Base-by-base conservation (phyloP, 352 stramenopile genomes). In the Pythium grandisporangium region DNA sequence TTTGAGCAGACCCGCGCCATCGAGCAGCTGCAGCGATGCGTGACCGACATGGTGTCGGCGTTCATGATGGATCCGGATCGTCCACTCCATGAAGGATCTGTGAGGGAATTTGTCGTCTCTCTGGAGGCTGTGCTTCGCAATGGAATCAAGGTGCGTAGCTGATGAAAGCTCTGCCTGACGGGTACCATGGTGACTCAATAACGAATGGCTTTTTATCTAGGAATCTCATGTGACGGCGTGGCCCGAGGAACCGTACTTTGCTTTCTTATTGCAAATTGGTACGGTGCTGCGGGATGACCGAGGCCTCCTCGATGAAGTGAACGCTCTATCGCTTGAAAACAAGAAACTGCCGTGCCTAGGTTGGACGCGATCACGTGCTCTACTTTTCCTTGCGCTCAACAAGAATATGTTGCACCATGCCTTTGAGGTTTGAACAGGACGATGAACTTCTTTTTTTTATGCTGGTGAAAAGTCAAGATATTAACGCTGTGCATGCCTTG, bases 241-340 rank as follows among this genome's bases (percentile, higher is more conserved):
- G 72, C 74, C 75, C 6, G 78, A 91, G 54, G 72, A 72, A 34
- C 67, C 72, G 11, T 91, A 84, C 41, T 83, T 78, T 40, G 56
- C 63, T 25, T 87, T 91, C 24, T 49, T 91, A 29, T 23, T 84
- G 11, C 61, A 91, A 30, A 77, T 76, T 5, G 49, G 50, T 1
- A 49, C 58, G 0, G 78, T 91, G 6, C 48, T 91, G 8, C 61
- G 78, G 10, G 75, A 91, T 36, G 78, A 91, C 38, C 37, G 62
- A n/a, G 65, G 63, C 1, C 66, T 91, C n/a, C 66, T 86, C 14
- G 56, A 51, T 0, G 55, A 84, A 45, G 70, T 80, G 7, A 55
- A 72, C 35, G 39, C 50, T 8, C 46, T 74, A 10, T 24, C 51
- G 12, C 35, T 56, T 14, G 55, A 61, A 11, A 25, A 29, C 12